Evolutionary conservation across 345 rosid species (phyloP).

Genomic region (Dovyalis caffra): DNA sequence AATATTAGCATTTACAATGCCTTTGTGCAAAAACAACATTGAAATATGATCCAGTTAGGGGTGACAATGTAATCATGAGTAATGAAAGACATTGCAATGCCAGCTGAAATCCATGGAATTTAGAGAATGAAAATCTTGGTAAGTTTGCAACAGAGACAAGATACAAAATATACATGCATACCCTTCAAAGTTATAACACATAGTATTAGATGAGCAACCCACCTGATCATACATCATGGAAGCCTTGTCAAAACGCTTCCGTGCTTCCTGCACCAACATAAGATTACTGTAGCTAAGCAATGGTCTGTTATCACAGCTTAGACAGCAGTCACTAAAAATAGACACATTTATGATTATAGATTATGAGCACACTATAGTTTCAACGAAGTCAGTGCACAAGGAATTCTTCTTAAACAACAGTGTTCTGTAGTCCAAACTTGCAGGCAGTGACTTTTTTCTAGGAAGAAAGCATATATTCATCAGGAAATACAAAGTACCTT

Average conservation of each 20-base stretch:
- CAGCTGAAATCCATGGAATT: not conserved
- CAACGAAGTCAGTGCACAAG: not conserved
- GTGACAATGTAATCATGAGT: not conserved
- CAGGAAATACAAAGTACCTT: constrained; percentile 44
- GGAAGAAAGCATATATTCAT: constrained; percentile 1
- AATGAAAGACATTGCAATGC: not conserved
- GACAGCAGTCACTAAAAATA: too few relatives aligned
- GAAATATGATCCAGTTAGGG: too few relatives aligned
- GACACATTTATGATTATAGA: not conserved
- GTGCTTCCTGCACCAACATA: constrained; percentile 55
- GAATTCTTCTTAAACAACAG: not conserved
- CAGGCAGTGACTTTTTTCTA: not conserved
- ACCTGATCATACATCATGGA: constrained; percentile 70
- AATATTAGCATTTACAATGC: too few relatives aligned
- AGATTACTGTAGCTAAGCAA: not conserved
- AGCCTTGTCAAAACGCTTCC: constrained; percentile 79
- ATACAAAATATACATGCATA: not conserved
- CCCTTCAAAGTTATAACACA: constrained; percentile 1
- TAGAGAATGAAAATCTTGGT: not conserved
- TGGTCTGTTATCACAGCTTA: not conserved
- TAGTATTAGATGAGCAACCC: constrained; percentile 10
- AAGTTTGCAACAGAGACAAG: constrained; percentile 4
- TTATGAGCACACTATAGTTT: not conserved
- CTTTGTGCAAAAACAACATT: too few relatives aligned
- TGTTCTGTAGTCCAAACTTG: not conserved